Evolutionary conservation across 805 yeast genomes (phyloP), one percentile per base, ranked within the genome.

Genomic region (Metschnikowia rubicola): DNA sequence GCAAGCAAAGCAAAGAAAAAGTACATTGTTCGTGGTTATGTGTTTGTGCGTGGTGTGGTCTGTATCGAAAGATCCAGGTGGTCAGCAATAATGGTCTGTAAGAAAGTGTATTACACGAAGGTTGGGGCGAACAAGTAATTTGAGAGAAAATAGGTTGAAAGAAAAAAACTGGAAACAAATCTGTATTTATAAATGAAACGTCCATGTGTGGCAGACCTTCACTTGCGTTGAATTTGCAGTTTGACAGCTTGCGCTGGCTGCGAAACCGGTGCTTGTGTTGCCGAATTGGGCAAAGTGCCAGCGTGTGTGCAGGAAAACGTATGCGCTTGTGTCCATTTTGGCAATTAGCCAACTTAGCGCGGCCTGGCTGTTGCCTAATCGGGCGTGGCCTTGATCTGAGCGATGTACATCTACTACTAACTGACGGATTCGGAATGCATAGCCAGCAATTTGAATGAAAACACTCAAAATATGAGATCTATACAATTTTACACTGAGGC

Each of bases 1-100:
- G 60, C 47, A 35, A 54, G 34, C 10, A 56, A 37, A 30, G 48
- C 35, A 34, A 43, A 15, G 15, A 43, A 32, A 17, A 37, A 30
- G 13, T 35, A 10, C 48, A 45, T 45, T 35, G 13, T 30, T 21
- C 12, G 29, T 41, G 13, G 30, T 19, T 10, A 30, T 41, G 4
- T 41, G 10, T 19, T 32, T 32, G 8, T 32, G 17, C 17, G 37
- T 34, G 26, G 19, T 34, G 37, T 34, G 21, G 19, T 34, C 10
- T 10, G 19, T 34, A 17, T 4, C 8, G 32, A 30, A 1, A 21
- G 26, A 21, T 21, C 26, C 26, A 21, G 7, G 8, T 3, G 26
- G 26, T 21, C 26, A 21, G 26, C 26, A 21, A 21, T 5, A 21
- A 21, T 21, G 26, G 26, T 21, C 7, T 21, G 26, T 21, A 7